A percentile compares a stretch with the other conserved stretches of the same genome.
Evolutionary conservation across 495 filamentous ascomycete species (phyloP).

Genomic region (Penicillium bialowiezense): DNA sequence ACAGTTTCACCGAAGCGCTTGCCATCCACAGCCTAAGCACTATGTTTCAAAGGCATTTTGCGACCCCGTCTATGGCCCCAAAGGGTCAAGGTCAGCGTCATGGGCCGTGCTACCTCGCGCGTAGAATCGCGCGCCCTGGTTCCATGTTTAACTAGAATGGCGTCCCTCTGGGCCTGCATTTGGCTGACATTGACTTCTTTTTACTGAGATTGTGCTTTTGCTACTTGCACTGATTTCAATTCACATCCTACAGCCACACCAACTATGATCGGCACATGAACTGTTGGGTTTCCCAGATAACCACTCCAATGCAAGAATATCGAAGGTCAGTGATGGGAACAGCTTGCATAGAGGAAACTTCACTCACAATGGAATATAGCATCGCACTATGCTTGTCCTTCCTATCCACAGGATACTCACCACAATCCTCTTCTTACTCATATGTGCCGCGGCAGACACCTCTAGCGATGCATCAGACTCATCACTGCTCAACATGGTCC

Average conservation of each 20-base stretch:
- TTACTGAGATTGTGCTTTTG: constrained; percentile 2
- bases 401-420: constrained; percentile 25
- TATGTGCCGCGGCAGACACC: constrained; percentile 10
- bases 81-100: constrained; percentile 11
- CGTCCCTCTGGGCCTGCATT: neutral
- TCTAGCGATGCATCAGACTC: constrained; percentile 14
- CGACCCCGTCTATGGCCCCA: constrained; percentile 5
- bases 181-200: constrained; percentile 7
- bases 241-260: neutral
- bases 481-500: constrained; percentile 44
- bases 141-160: constrained; percentile 19
- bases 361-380: constrained; percentile 4
- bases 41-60: constrained; percentile 25
- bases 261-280: constrained; percentile 26
- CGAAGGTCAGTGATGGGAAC: constrained; percentile 16
- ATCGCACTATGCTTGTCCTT: constrained; percentile 36
- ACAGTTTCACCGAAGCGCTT: constrained; percentile 40
- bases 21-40: constrained; percentile 17
- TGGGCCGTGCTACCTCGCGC: constrained; percentile 17
- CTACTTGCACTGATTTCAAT: neutral
- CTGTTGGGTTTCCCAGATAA: constrained; percentile 27
- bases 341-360: neutral
- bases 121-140: constrained; percentile 8
- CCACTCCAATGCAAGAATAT: constrained; percentile 17
- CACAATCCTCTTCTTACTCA: constrained; percentile 23